Conservation (phyloP, 164 flowering plant genomes). For the Nelumbo lutea region DNA sequence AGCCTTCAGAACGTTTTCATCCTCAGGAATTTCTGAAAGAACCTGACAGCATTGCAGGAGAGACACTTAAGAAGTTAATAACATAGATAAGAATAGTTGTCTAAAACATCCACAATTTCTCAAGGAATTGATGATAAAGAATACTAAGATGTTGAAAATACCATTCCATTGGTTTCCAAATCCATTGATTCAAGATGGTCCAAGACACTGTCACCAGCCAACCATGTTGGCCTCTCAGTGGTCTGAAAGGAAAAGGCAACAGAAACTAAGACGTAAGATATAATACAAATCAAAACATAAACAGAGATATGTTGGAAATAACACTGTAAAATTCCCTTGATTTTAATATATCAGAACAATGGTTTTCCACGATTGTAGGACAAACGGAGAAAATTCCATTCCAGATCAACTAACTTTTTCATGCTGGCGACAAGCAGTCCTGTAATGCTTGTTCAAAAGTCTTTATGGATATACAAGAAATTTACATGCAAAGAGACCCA, state of each 20-base stretch:
- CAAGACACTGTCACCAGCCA: constrained; percentile 59
- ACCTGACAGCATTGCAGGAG: constrained; percentile 33
- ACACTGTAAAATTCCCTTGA: neutral
- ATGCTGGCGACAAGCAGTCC: too few species aligned
- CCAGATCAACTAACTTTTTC: neutral
- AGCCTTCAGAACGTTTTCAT: constrained; percentile 37
- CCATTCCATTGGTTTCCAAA: constrained; percentile 44
- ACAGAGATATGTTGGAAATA: neutral
- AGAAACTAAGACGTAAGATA: neutral
- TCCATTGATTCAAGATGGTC: constrained; percentile 72
- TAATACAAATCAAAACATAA: neutral
- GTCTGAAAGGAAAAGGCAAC: constrained; percentile 31
- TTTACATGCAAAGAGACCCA: too few species aligned
- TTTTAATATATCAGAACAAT: neutral
- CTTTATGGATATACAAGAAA: too few species aligned
- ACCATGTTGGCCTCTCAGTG: constrained; percentile 54
- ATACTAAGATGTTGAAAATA: constrained; percentile 21
- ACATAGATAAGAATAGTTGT: neutral
- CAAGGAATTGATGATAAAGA: neutral
- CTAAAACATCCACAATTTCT: neutral
- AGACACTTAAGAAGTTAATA: constrained; percentile 6
- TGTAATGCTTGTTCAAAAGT: too few species aligned
- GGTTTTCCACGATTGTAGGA: neutral
- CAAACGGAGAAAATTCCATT: neutral
- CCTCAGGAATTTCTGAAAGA: constrained; percentile 31